Base-by-base conservation (phyloP, 108 stramenopile species). In the Nannochloropsis salina region DNA sequence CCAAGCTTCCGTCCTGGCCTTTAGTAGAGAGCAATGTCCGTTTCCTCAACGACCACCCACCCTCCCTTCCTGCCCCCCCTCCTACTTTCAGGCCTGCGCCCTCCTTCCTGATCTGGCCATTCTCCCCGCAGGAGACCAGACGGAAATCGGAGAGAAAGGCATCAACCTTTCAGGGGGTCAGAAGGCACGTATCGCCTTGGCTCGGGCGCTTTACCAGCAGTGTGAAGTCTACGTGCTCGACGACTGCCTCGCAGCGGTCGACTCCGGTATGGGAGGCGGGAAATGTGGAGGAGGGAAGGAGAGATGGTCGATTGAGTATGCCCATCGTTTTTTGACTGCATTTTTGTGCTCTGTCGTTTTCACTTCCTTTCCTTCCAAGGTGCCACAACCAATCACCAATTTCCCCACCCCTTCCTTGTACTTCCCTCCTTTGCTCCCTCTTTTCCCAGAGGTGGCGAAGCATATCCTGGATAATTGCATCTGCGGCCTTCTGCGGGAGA, bases 151-250 rank as follows among this genome's bases (percentile, higher is more conserved):
- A 41, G 95, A 97, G 91, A 93, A 93, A 15, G 96, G 96, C 42
- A 94, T 97, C 83, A 96, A 95, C 88, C 88, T 96, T 9, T 92
- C 93, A 9, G 98, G 98, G 18, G 99, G 99, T 0, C 98, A 98
- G 86, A 96, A 96, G 87, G 95, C 96, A 9, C 92, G 98, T 22
- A 94, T 99, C 21, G 94, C 96, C 8, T 85, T 98, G 42, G 99
- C 98, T 41, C 93, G 99, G 22, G 96, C 95, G 45, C 93, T 98
- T 20, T 99, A 99, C 90, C 91, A 92, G 42, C 87, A 94, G 45
- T 94, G 95, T 9, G 95, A 96, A 86, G 89, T 98, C 45, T 92
- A 93, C 83, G 82, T 98, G 9, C 87, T 99, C 5, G 99, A 99
- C 87, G 97, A 98, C 90, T 93, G 94, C 40, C 90, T 98, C 8